Evolutionary conservation across 164 flowering plant genomes (phyloP).

Genomic region (Magnolia kwangsiensis): DNA sequence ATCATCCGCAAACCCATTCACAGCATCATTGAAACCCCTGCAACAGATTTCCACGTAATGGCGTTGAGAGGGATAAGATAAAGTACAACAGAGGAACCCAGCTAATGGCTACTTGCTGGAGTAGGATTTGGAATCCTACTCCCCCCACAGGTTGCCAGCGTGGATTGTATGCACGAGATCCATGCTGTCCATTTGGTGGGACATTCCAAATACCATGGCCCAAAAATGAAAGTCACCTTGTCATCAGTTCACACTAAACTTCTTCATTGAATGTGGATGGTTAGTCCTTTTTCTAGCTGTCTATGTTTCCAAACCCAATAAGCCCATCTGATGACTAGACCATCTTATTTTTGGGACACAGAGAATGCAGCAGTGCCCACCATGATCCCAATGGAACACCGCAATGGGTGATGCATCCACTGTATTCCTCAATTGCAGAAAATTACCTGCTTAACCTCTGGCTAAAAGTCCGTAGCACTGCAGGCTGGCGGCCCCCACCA

Average conservation of each 20-base stretch:
- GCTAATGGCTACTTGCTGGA: not conserved
- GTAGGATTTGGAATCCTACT: not conserved
- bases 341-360: no score
- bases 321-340: not conserved
- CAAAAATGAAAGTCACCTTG: not conserved
- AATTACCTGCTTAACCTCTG: constrained; percentile 71
- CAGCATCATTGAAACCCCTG: constrained; percentile 86
- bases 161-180: not conserved
- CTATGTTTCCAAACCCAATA: no score
- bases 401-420: no score
- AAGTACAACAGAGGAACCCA: not conserved
- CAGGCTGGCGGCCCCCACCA: constrained; percentile 77
- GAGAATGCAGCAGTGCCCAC: no score
- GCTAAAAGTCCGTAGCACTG: constrained; percentile 68
- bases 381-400: no score
- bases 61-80: not conserved
- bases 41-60: constrained; percentile 2
- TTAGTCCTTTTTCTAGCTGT: no score
- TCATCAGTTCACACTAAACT: no score
- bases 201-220: not conserved
- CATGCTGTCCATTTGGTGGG: not conserved
- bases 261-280: no score
- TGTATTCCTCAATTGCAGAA: not conserved
- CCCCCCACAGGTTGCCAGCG: not conserved
- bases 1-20: constrained; percentile 81